These are phyloP conservation scores for Roridomyces roridus DNA, from an alignment of 768 basidiomycete species.

Conservation along the genomic window DNA sequence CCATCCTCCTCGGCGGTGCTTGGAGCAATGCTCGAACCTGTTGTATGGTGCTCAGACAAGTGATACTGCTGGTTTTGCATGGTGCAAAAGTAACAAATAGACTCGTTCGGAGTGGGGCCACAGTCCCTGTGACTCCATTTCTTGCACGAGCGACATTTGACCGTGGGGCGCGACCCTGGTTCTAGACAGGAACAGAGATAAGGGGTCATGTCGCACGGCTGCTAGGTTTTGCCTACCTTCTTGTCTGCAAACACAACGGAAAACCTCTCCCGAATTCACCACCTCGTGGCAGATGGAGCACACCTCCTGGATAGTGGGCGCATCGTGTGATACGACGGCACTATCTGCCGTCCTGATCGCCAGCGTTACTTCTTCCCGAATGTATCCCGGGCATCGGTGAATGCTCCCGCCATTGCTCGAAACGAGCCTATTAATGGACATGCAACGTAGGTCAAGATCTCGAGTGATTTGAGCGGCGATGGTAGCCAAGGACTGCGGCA, in stretches of 20 bases:
- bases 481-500: background rate
- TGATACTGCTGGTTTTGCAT: too few species aligned
- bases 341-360: too few species aligned
- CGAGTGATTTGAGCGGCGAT: background rate
- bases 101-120: background rate
- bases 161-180: background rate
- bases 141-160: background rate
- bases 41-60: too few species aligned
- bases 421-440: background rate
- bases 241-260: background rate
- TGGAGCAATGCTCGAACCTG: too few species aligned
- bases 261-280: background rate
- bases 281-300: slow-evolving; percentile 5
- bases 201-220: background rate
- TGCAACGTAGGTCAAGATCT: background rate
- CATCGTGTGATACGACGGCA: too few species aligned
- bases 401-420: background rate
- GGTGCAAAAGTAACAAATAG: background rate
- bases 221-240: background rate
- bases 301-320: too few species aligned
- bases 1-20: too few species aligned
- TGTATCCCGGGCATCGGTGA: too few species aligned
- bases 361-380: too few species aligned
- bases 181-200: background rate
- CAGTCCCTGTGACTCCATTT: slow-evolving; percentile 1